Base-by-base conservation (phyloP, 257 asterid genomes). In the Solanum sejunctum region DNA sequence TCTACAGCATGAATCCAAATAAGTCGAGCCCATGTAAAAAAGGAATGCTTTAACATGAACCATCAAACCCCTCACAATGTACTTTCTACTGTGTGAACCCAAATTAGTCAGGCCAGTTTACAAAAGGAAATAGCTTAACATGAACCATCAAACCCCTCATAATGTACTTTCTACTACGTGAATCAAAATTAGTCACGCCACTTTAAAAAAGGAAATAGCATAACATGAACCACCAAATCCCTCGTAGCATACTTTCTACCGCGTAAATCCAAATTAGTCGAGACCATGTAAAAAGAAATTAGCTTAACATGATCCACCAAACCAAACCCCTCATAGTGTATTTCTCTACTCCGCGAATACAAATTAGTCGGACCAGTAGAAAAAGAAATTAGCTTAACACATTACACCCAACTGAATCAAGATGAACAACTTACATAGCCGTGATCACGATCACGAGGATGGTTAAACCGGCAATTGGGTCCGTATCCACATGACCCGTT, bases 401-500 rank as follows among this genome's bases (percentile, higher is more conserved):
- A 13, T 81, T 54, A n/a, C 39, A 72, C 3, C 54, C 84, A 83
- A 9, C 81, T 63, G 80, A 78, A 45, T 13, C 13, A 21, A 17
- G 78, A 63, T 83, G 15, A 77, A 84, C 69, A 75, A 79, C 94
- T 87, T 84, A 95, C 98, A 73, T 91, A 85, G 91, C 80, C 83
- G 18, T 92, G 66, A 58, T 58, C 49, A 36, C 77, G 95, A 92
- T 95, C 92, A 49, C 86, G 91, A 55, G 98, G 98, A 88, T 95
- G 98, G 86, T 93, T 93, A 87, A 85, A 95, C 80, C 98, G 95
- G 91, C 98, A 95, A 89, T 92, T 94, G 86, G 88, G 89, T 79
- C 94, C 98, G 82, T 91, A 95, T 1, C 96, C 98, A 84, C 98
- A 95, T 12, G 93, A 75, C 87, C 98, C 98, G 83, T 96, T 94